A percentile compares a stretch with the other conserved stretches of the same genome.
Evolutionary conservation across 495 filamentous ascomycete species (phyloP).

Genomic region (Glonium stellatum): DNA sequence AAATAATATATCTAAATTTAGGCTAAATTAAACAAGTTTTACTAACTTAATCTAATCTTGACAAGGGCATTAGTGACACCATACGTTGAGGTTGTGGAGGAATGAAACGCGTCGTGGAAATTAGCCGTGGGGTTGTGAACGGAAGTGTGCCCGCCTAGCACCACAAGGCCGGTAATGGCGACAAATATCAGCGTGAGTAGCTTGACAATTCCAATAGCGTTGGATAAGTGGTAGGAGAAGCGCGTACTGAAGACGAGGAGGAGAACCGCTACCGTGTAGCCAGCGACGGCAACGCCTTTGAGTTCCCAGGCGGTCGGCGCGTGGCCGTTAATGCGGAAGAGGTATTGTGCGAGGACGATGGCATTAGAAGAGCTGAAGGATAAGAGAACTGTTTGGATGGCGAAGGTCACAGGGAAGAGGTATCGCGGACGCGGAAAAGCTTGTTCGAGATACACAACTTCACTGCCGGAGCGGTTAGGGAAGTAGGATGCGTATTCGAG

Average conservation of each 20-base stretch:
- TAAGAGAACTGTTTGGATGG: constrained; percentile 51
- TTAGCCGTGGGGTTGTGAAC: constrained; percentile 24
- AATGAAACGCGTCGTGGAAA: too few species aligned
- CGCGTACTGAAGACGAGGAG: constrained; percentile 10
- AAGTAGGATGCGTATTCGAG: constrained; percentile 57
- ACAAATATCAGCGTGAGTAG: constrained; percentile 17
- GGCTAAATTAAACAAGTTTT: too few species aligned
- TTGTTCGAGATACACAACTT: constrained; percentile 62
- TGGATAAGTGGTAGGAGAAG: constrained; percentile 9
- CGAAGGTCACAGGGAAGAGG: constrained; percentile 55
- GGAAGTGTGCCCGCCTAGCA: constrained; percentile 9
- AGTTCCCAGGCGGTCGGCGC: constrained; percentile 10
- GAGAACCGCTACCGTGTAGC: constrained; percentile 4
- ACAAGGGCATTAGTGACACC: too few species aligned
- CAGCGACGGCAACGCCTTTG: constrained; percentile 11
- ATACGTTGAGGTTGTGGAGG: too few species aligned
- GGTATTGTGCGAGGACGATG: constrained; percentile 19
- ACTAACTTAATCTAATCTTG: too few species aligned
- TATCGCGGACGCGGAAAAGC: constrained; percentile 55
- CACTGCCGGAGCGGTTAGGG: constrained; percentile 56
- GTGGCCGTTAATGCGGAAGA: not conserved
- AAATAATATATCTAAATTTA: too few species aligned
- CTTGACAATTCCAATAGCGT: constrained; percentile 11
- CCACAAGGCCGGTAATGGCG: constrained; percentile 12
- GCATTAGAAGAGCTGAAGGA: constrained; percentile 54